Evolutionary conservation across 257 asterid genomes (phyloP).

Genomic region (Ehretia macrophylla): DNA sequence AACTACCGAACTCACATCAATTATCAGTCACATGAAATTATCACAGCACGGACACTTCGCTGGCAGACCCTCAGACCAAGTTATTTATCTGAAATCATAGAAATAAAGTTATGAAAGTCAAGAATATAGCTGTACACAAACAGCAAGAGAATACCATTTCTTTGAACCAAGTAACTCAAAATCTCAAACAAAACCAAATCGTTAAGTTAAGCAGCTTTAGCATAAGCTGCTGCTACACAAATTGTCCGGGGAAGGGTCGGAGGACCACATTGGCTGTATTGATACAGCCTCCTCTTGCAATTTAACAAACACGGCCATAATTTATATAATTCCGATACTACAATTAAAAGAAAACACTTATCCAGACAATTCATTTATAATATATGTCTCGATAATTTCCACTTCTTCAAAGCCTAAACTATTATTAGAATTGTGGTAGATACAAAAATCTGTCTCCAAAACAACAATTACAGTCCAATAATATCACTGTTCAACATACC

Average conservation of each 20-base stretch:
- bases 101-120: constrained; percentile 1
- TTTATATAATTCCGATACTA: too few species aligned
- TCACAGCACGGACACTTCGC: constrained; percentile 16
- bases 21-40: constrained; percentile 9
- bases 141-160: neutral
- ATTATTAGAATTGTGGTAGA: neutral
- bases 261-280: too few species aligned
- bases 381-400: too few species aligned
- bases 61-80: neutral
- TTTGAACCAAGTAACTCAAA: too few species aligned
- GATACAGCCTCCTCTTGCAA: too few species aligned
- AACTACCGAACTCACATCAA: constrained; percentile 8
- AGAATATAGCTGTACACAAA: neutral
- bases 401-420: neutral
- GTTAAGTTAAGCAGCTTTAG: too few species aligned
- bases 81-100: constrained; percentile 2
- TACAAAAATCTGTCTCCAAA: neutral
- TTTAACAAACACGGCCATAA: too few species aligned
- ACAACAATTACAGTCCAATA: neutral
- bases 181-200: too few species aligned
- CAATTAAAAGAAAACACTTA: neutral
- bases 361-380: neutral
- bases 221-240: too few species aligned
- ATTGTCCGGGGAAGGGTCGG: too few species aligned
- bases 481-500: too few species aligned